Evolutionary conservation across 352 stramenopile genomes (phyloP), one percentile per base, ranked within the genome.

Genomic region (Pythium dissimile): DNA sequence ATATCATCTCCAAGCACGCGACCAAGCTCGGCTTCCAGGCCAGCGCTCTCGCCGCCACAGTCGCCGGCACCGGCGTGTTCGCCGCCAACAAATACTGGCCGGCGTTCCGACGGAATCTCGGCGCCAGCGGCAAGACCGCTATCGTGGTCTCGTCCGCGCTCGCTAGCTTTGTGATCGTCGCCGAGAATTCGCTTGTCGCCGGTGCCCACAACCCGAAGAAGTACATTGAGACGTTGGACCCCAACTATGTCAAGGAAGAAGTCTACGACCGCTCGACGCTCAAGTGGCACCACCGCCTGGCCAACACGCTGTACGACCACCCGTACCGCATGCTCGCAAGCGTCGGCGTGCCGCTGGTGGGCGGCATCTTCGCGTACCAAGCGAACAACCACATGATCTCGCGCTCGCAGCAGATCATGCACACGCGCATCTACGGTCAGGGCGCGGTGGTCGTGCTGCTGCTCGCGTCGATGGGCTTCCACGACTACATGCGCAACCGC

Each of bases 361-460:
- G 76, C n/a, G 63, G 77, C 45, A 92, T 92, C 58, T 89, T 81
- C 64, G 54, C 67, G 21, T 77, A 73, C 45, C 82, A 92, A 70
- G 66, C 72, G 51, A 57, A 74, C 46, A 90, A 92, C 67, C 77
- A 71, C 59, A 70, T 67, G 35, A 83, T 92, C 56, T 70, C 72
- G 31, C 42, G 64, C 3, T 90, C 82, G 55, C 82, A 92, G 69
- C 75, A 89, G 79, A 81, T 92, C 59, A 92, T 92, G 82, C 73
- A 89, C 69, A 88, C 82, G 42, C 80, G 82, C 51, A 86, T 92
- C 56, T 92, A 92, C 64, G 80, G 82, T 44, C 82, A 92, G 46
- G 71, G 63, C 16, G 62, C 76, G 0, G 69, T 88, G 1, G 78
- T 92, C 1, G 69, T 84, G 30, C 42, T 92, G 42, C 64, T 92